Evolutionary conservation across 2,329 filamentous ascomycete species (phyloP), one percentile per base, ranked within the genome.

Genomic region (Diaporthe sp.): DNA sequence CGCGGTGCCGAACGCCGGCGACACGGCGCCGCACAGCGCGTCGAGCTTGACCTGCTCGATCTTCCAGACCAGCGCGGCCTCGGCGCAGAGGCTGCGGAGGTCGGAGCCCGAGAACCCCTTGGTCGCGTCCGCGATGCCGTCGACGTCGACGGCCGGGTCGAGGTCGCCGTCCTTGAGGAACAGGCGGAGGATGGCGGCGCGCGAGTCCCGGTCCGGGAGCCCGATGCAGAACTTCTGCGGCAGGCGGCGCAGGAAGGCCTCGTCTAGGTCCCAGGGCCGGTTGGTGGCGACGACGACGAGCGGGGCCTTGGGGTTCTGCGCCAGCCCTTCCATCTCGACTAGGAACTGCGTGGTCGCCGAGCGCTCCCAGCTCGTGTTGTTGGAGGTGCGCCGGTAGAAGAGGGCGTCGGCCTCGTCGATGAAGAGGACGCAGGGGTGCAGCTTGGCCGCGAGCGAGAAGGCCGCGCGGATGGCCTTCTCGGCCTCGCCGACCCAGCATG

Each of bases 391-490:
- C 34, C 25, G n/a, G 46, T 69, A 46, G 44, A 79, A 65, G 42
- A 79, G 65, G 2, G 73, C 74, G 44, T 79, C 80, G n/a, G 78
- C 79, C 69, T 82, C 80, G 75, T 82, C 81, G 28, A 82, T 51
- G 75, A 83, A 82, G 39, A 83, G 70, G 46, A 83, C 78, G 77
- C 81, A 80, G 0, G 82, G 82, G 19, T 72, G 13, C 4, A 81
- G 73, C 72, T 79, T 80, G 0, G 75, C 69, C 9, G 76, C 81
- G 1, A 83, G 61, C 10, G 77, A 74, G 62, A 83, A 83, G 17
- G 77, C 53, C 1, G 79, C 79, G 44, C 76, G 77, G 76, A 84
- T 81, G 9, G 72, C 39, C 72, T 81, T 81, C 70, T 83, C 81
- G 12, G 74, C 57, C 12, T 81, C 79, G n/a, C 81, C 82, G 1